These are phyloP conservation scores for Eucommia ulmoides DNA, from an alignment of 257 asterid genomes.

Conservation along the genomic window DNA sequence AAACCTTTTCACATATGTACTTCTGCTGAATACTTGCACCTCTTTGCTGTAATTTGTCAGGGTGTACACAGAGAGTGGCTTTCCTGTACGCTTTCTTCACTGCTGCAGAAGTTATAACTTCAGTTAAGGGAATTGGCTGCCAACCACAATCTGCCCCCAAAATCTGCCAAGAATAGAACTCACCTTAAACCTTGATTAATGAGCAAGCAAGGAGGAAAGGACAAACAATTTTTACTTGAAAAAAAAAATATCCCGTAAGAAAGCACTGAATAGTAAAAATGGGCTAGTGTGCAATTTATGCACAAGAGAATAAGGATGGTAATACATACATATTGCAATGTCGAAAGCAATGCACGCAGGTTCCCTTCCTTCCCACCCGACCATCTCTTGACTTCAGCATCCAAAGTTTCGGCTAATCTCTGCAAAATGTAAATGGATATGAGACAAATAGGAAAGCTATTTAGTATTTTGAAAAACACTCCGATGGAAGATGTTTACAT, in stretches of 20 bases:
- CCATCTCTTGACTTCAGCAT: conserved; percentile 92
- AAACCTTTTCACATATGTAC: conserved; percentile 87
- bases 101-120: conserved; percentile 72
- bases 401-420: conserved; percentile 76
- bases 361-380: conserved; percentile 86
- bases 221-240: too few relatives aligned
- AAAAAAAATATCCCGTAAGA: too few relatives aligned
- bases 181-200: too few relatives aligned
- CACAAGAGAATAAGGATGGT: conserved; percentile 1
- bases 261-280: background rate
- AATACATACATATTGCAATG: conserved; percentile 74
- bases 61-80: conserved; percentile 93
- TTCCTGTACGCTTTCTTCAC: conserved; percentile 83
- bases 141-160: conserved; percentile 89
- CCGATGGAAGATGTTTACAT: conserved; percentile 32
- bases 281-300: background rate
- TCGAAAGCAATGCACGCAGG: conserved; percentile 90
- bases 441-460: conserved; percentile 16
- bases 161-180: conserved; percentile 41
- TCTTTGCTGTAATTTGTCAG: conserved; percentile 93
- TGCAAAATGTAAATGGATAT: conserved; percentile 28
- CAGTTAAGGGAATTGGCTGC: conserved; percentile 88
- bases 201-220: too few relatives aligned
- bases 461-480: conserved; percentile 13
- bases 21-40: conserved; percentile 91